Evolutionary conservation across 306 rosid species (phyloP), one percentile per base, ranked within the genome.

Genomic region (Vicia sativa): DNA sequence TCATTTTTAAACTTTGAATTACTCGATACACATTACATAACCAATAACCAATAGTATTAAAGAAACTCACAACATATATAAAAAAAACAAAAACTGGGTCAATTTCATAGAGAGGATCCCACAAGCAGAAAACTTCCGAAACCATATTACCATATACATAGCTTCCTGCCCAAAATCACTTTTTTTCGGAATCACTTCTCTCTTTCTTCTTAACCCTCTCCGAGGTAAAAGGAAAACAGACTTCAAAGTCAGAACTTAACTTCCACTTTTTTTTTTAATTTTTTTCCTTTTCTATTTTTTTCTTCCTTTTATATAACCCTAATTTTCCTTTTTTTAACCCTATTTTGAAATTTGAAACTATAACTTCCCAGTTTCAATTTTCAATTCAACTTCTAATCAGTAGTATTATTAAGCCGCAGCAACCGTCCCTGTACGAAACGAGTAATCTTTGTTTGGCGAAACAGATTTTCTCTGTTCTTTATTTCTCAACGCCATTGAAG

Each of bases 401-500:
- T n/a, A n/a, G n/a, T 11, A 18, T 49, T 49, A 12, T 61, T 79
- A 90, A 56, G 95, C 98, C 0, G 98, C 97, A 26, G 91, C 96
- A 55, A 93, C 83, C 14, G 97, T 85, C 62, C 97, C 77, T 68
- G 90, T 35, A 28, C 83, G 91, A 49, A 71, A 80, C 29, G 86
- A 26, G 64, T 90, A 90, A 18, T 82, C 81, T 42, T 74, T 83
- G 82, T 37, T 89, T 7, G 97, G 83, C 1, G 96, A 86, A 3
- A 37, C 42, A 1, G 98, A 83, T 58, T 86, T 83, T 21, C 87
- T 83, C 41, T 86, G 96, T 6, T 90, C 92, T 42, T 89, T 86
- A 26, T 86, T 83, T 29, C 91, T 88, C 72, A 86, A 55, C 0
- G 91, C 89, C 86, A 86, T 68, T 0, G 98, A 90, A 28, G 92